Conservation (phyloP, 192 early-diverging fungal species). For the Coemansia sp. region DNA sequence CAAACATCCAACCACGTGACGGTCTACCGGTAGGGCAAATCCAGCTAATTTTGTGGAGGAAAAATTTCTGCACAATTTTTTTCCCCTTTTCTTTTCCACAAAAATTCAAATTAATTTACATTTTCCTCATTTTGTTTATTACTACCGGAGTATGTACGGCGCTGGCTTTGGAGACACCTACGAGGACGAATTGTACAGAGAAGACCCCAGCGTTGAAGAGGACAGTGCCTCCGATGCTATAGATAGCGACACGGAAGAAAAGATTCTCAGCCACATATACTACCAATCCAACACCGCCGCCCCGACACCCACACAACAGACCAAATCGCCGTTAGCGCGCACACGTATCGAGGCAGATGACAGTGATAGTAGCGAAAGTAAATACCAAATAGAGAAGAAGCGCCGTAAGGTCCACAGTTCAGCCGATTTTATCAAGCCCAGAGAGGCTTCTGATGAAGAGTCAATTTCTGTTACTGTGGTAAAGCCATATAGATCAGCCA, state of each 20-base stretch:
- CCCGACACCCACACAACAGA: background rate
- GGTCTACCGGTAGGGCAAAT: background rate
- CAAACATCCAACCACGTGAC: background rate
- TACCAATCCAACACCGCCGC: slow-evolving; percentile 23
- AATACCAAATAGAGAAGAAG: slow-evolving; percentile 38
- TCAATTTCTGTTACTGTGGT: slow-evolving; percentile 29
- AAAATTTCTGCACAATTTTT: background rate
- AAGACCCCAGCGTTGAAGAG: background rate
- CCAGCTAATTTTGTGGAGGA: background rate
- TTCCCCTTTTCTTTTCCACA: background rate
- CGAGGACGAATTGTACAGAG: slow-evolving; percentile 10
- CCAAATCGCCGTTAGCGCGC: background rate
- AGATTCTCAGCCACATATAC: slow-evolving; percentile 50
- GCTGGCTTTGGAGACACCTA: background rate
- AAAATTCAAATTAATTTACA: slow-evolving; percentile 11
- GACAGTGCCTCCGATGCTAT: slow-evolving; percentile 33
- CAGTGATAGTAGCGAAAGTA: slow-evolving; percentile 29
- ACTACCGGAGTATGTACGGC: slow-evolving; percentile 7
- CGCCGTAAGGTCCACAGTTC: background rate
- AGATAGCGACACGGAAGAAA: slow-evolving; percentile 51
- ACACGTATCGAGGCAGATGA: background rate
- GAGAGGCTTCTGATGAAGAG: slow-evolving; percentile 8
- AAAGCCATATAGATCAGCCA: slow-evolving; percentile 28
- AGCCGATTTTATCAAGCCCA: slow-evolving; percentile 8
- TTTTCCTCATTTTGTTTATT: background rate